These are phyloP conservation scores for Shiraia sp. DNA, from an alignment of 2,329 filamentous ascomycete genomes.

Conservation along the genomic window DNA sequence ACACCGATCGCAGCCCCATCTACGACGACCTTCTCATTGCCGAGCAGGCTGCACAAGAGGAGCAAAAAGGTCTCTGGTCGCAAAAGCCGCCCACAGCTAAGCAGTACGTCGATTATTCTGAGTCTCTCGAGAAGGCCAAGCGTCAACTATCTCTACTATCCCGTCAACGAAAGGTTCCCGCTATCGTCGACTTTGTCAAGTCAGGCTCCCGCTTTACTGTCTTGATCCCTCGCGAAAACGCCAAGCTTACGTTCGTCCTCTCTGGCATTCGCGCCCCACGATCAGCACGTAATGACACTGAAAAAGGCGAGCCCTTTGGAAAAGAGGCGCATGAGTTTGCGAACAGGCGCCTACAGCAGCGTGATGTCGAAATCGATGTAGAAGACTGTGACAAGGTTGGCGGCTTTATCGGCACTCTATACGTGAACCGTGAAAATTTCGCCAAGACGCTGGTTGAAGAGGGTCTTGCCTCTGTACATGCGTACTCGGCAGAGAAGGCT, in stretches of 20 bases:
- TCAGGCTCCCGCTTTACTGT: slow-evolving; percentile 94
- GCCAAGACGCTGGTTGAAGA: slow-evolving; percentile 92
- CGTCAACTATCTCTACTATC: slow-evolving; percentile 86
- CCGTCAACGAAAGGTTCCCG: slow-evolving; percentile 88
- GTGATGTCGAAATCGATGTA: slow-evolving; percentile 94
- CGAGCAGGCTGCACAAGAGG: slow-evolving; percentile 79
- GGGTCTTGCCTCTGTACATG: slow-evolving; percentile 87
- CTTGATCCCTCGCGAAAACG: slow-evolving; percentile 86
- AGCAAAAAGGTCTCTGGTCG: slow-evolving; percentile 93
- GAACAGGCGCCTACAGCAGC: slow-evolving; percentile 84
- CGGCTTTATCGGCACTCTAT: slow-evolving; percentile 94
- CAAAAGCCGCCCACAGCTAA: slow-evolving; percentile 82
- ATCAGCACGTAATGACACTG: slow-evolving; percentile 78
- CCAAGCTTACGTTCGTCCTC: slow-evolving; percentile 93
- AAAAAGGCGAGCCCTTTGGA: slow-evolving; percentile 88
- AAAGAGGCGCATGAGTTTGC: slow-evolving; percentile 93
- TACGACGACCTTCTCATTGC: slow-evolving; percentile 87
- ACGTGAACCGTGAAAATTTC: slow-evolving; percentile 93
- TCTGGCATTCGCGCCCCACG: slow-evolving; percentile 89
- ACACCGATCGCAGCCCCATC: slow-evolving; percentile 89
- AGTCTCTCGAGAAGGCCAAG: slow-evolving; percentile 93
- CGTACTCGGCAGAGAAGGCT: slow-evolving; percentile 93
- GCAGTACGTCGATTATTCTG: slow-evolving; percentile 86
- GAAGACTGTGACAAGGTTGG: slow-evolving; percentile 95
- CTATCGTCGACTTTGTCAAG: slow-evolving; percentile 95